These are phyloP conservation scores for Liquidambar formosana DNA, from an alignment of 164 flowering plant genomes.

Conservation along the genomic window DNA sequence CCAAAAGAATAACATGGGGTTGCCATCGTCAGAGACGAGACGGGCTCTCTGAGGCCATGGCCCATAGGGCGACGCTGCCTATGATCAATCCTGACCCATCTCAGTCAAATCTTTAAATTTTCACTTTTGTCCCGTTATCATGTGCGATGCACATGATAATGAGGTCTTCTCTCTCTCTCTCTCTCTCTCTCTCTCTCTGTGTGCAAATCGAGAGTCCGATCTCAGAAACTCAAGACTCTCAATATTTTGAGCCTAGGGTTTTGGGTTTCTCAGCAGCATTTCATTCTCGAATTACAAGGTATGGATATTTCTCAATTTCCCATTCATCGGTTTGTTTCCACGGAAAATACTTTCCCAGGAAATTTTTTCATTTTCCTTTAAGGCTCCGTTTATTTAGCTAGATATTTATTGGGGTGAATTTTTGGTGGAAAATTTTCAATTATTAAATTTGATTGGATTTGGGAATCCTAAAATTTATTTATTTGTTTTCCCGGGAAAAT, in stretches of 20 bases:
- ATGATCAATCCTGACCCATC: too few relatives aligned
- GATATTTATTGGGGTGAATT: not conserved
- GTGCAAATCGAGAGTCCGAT: not conserved
- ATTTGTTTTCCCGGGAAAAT: not conserved
- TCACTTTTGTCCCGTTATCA: not conserved
- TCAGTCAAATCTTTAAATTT: too few relatives aligned
- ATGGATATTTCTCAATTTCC: not conserved
- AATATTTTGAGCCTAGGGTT: not conserved
- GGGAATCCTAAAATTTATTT: not conserved
- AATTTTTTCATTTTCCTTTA: not conserved
- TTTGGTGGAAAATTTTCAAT: not conserved
- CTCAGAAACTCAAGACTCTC: not conserved
- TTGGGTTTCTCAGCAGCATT: not conserved
- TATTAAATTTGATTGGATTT: not conserved
- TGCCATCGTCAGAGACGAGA: too few relatives aligned
- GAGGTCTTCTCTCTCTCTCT: not conserved
- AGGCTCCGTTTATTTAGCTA: not conserved
- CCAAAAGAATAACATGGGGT: too few relatives aligned
- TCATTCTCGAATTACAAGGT: not conserved
- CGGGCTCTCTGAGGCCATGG: too few relatives aligned
- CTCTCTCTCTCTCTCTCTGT: not conserved
- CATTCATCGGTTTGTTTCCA: constrained; percentile 1
- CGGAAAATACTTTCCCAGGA: constrained; percentile 1
- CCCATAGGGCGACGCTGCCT: too few relatives aligned
- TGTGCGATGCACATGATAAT: not conserved